Conservation (phyloP, 2,329 filamentous ascomycete genomes). For the Karstenula rhodostoma region DNA sequence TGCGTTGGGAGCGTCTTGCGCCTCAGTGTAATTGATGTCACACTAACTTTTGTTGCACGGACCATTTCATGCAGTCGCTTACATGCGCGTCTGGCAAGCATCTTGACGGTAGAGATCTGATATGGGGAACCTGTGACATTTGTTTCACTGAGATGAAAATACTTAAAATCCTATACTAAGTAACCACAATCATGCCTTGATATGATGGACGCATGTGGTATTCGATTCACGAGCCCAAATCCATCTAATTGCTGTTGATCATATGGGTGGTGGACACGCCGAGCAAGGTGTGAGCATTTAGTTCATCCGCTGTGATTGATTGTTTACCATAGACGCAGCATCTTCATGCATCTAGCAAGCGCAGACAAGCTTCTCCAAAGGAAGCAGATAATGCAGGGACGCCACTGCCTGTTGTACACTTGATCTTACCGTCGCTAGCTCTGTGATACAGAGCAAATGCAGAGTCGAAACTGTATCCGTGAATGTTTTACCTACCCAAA, state of each 20-base stretch:
- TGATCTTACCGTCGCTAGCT: slow-evolving; percentile 41
- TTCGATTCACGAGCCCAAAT: no score
- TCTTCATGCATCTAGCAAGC: background rate
- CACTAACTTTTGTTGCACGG: slow-evolving; percentile 19
- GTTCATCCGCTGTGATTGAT: no score
- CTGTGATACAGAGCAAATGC: slow-evolving; percentile 23
- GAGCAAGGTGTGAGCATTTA: no score
- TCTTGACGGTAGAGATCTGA: background rate
- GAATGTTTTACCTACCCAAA: slow-evolving; percentile 22
- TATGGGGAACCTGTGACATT: background rate
- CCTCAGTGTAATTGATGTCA: slow-evolving; percentile 19
- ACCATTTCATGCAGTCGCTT: slow-evolving; percentile 7
- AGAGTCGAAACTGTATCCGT: background rate
- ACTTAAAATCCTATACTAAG: background rate
- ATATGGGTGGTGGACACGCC: no score
- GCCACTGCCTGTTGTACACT: background rate
- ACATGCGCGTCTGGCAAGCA: slow-evolving; percentile 29
- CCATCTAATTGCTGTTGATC: no score
- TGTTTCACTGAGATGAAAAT: background rate
- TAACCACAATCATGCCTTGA: background rate
- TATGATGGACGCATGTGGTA: no score
- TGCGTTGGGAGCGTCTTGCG: slow-evolving; percentile 2
- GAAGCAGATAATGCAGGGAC: background rate
- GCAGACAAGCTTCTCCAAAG: background rate
- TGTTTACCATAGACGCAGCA: background rate